Evolutionary conservation across 768 basidiomycete genomes (phyloP).

Genomic region (Mycena chlorophos): DNA sequence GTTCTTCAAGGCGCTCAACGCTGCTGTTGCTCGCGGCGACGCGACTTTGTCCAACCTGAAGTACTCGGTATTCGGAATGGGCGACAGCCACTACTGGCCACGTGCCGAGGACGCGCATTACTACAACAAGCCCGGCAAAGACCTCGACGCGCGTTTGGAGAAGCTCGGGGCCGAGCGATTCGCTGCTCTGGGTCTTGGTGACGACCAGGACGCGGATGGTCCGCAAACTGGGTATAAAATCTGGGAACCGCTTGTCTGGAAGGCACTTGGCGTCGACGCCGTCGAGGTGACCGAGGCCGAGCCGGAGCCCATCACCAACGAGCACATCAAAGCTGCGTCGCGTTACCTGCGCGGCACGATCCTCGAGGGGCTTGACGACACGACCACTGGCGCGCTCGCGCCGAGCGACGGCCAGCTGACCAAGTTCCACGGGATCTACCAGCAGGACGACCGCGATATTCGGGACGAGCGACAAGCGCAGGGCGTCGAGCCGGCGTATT

Average conservation of each 20-base stretch:
- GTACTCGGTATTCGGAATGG: slow-evolving; percentile 90
- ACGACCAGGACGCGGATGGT: slow-evolving; percentile 97
- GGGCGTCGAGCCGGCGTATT: slow-evolving; percentile 92
- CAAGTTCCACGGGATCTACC: slow-evolving; percentile 97
- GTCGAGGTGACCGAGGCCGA: slow-evolving; percentile 89
- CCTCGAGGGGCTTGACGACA: slow-evolving; percentile 84
- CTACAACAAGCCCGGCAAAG: slow-evolving; percentile 96
- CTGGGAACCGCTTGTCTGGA: slow-evolving; percentile 96
- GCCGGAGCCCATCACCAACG: slow-evolving; percentile 96
- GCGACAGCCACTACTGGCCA: slow-evolving; percentile 99
- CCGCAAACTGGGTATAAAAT: slow-evolving; percentile 92
- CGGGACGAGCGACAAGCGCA: slow-evolving; percentile 92
- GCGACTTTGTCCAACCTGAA: slow-evolving; percentile 62
- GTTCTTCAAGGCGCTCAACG: slow-evolving; percentile 83
- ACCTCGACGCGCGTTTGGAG: slow-evolving; percentile 78
- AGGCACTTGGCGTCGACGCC: slow-evolving; percentile 86
- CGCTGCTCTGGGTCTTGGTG: slow-evolving; percentile 78
- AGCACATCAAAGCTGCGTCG: slow-evolving; percentile 98
- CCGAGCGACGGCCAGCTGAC: slow-evolving; percentile 91
- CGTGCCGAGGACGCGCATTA: slow-evolving; percentile 95
- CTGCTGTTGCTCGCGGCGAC: slow-evolving; percentile 58
- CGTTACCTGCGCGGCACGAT: slow-evolving; percentile 95
- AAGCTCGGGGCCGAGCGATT: slow-evolving; percentile 79
- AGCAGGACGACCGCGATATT: slow-evolving; percentile 98
- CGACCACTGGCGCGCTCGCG: slow-evolving; percentile 86